Base-by-base conservation (phyloP, 73 alveolate genomes). In the Tetrahymena malaccensis region DNA sequence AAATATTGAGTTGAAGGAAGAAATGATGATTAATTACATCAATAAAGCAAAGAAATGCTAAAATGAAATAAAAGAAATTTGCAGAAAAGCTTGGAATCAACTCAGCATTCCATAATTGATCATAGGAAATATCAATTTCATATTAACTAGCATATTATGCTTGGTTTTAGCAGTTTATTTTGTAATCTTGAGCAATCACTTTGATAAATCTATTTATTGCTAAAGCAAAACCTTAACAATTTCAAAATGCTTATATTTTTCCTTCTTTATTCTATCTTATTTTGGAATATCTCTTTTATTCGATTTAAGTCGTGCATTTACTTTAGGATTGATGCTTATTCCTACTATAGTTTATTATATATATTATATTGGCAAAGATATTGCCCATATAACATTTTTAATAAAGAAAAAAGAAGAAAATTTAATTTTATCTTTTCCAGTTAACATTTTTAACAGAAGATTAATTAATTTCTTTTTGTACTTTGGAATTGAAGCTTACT, bases 21-120 rank as follows among this genome's bases (percentile, higher is more conserved):
- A 70, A 22, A 27, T 31, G 34, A 27, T 27, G 37, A 70, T 70
- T 27, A 31, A 11, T 12, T 70, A 70, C 93, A 55, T 55, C 21
- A 38, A 31, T 8, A 55, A 70, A 13, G 34, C 34, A 44, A 35
- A 38, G 43, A n/a, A 31, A 35, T 94, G 9, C 35, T 70, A 70
- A 43, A 10, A n/a, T 25, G 34, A 37, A 22, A 94, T 94, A 22
- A 94, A 50, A 31, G 95, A 55, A 38, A 94, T 94, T 44, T 94
- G 96, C 84, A 94, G 96, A 55, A 58, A 22, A 35, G 93, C 93
- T 7, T 94, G 96, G 94, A 83, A 43, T 94, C 35, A 55, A 27
- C 5, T 94, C 34, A 94, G 84, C 84, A 57, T 37, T 25, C 55
- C 94, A 25, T n/a, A 21, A 34, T 58, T 94, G 89, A 19, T 55